Base-by-base conservation (phyloP, 441 rosid genomes). In the Populus hybrid region DNA sequence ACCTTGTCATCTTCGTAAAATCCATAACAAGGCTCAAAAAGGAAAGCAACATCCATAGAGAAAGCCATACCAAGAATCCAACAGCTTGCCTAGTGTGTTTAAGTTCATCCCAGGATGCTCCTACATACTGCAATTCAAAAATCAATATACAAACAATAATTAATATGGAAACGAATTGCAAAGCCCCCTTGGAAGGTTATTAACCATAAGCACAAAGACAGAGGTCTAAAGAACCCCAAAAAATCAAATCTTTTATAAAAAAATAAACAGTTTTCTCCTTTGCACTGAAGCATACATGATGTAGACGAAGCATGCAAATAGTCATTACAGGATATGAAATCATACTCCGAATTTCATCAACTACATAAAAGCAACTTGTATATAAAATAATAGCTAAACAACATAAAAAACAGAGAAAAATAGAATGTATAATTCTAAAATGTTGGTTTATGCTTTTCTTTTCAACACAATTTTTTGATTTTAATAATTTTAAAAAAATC, bases 21-120 rank as follows among this genome's bases (percentile, higher is more conserved):
- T n/a, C 8, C 65, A 59, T n/a, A 59, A n/a, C 65, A 21, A n/a
- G 24, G 24, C 65, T 59, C 65, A 8, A 59, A 59, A 6, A 57
- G 1, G 10, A 7, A 77, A 53, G 5, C 7, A 42, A 34, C 71
- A 30, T 40, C n/a, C 32, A 34, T 14, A 67, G 38, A 69, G 36
- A 40, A 24, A 28, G 68, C 36, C 79, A 57, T 78, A 78, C 84
- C 84, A 82, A 82, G 67, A 78, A 82, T 67, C 79, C 81, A 72
- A 84, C 72, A 20, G 81, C 81, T 75, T 81, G 81, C 53, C 81
- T 81, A 53, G 81, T 74, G 24, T 78, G 81, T 57, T 74, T 81
- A 78, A 81, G 84, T 78, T 81, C 81, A 71, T 81, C 84, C 81
- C 81, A 81, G 7, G 81, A 66, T 14, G 67, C 59, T 53, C 84